These are phyloP conservation scores for Boletus sp. DNA, from an alignment of 768 basidiomycete genomes.

Conservation along the genomic window DNA sequence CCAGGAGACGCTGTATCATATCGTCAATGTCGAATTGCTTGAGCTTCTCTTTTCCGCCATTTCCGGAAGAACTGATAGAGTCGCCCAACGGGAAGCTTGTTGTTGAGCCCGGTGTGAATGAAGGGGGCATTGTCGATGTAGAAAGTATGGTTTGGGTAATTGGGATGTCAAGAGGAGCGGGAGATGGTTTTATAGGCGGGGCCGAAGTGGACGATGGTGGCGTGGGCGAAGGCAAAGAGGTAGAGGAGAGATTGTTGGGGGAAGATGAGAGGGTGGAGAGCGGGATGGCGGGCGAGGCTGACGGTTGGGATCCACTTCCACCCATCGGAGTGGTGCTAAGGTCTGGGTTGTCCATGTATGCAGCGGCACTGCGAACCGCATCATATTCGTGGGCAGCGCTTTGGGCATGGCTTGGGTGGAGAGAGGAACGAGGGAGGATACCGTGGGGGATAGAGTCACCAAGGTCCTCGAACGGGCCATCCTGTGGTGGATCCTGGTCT, in stretches of 20 bases:
- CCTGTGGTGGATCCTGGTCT: constrained; percentile 51
- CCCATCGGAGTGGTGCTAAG: constrained; percentile 38
- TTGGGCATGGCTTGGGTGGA: constrained; percentile 39
- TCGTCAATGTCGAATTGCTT: constrained; percentile 92
- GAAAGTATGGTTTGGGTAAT: constrained; percentile 84
- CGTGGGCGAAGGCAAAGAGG: constrained; percentile 35
- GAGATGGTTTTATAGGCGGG: constrained; percentile 40
- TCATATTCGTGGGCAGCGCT: constrained; percentile 38
- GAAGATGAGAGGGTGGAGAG: constrained; percentile 40
- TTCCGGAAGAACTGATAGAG: constrained; percentile 34
- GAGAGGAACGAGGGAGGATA: constrained; percentile 46
- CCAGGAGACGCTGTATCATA: constrained; percentile 94
- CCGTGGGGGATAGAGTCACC: constrained; percentile 37
- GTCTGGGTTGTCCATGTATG: constrained; percentile 33
- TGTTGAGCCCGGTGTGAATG: constrained; percentile 52
- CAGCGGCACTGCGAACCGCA: constrained; percentile 32
- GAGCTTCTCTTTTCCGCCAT: constrained; percentile 52
- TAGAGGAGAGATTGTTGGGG: constrained; percentile 38
- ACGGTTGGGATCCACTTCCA: constrained; percentile 37
- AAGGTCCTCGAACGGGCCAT: constrained; percentile 41
- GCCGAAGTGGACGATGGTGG: constrained; percentile 12
- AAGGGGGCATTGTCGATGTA: constrained; percentile 49
- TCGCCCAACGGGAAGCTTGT: constrained; percentile 39
- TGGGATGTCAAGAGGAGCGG: constrained; percentile 71
- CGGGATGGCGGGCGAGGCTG: constrained; percentile 28